Conservation (phyloP, 1,139 yeast genomes). For the Candida sp. region DNA sequence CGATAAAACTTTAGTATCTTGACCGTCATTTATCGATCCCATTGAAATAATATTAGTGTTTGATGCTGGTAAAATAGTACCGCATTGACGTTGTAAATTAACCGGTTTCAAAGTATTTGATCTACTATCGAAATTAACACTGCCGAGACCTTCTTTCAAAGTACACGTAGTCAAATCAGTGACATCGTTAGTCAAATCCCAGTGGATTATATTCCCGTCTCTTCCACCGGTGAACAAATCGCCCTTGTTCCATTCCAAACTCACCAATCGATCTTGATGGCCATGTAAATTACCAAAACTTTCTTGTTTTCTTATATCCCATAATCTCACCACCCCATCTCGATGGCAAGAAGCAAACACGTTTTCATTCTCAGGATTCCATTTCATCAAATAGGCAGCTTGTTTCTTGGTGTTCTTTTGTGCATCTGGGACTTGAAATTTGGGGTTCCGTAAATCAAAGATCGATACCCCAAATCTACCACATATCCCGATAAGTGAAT, state of each 20-base stretch:
- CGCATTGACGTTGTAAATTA: constrained; percentile 50
- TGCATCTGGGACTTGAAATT: constrained; percentile 28
- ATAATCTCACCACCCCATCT: constrained; percentile 57
- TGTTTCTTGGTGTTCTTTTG: constrained; percentile 13
- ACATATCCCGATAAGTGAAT: constrained; percentile 48
- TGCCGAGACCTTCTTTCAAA: constrained; percentile 44
- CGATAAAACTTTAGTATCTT: constrained; percentile 40
- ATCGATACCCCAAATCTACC: constrained; percentile 72
- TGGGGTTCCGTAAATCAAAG: constrained; percentile 53
- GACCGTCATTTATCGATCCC: constrained; percentile 29
- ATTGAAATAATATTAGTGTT: constrained; percentile 46
- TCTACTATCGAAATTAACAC: constrained; percentile 34
- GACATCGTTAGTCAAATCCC: constrained; percentile 53
- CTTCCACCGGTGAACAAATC: constrained; percentile 64
- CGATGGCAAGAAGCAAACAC: constrained; percentile 65
- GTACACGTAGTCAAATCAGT: constrained; percentile 33
- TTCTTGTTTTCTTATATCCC: constrained; percentile 70
- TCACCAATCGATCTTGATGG: constrained; percentile 51
- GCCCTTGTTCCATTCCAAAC: constrained; percentile 60
- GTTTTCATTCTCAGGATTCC: constrained; percentile 62
- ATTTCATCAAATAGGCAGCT: constrained; percentile 39
- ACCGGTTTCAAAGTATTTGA: constrained; percentile 28
- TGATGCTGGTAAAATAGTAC: constrained; percentile 59
- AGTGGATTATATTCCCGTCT: constrained; percentile 72
- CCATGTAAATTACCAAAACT: constrained; percentile 55